Percentiles rank a stretch among this genome's conserved stretches.
Conservation (phyloP, 805 yeast species). For the Candida pseudoglaebosa region DNA sequence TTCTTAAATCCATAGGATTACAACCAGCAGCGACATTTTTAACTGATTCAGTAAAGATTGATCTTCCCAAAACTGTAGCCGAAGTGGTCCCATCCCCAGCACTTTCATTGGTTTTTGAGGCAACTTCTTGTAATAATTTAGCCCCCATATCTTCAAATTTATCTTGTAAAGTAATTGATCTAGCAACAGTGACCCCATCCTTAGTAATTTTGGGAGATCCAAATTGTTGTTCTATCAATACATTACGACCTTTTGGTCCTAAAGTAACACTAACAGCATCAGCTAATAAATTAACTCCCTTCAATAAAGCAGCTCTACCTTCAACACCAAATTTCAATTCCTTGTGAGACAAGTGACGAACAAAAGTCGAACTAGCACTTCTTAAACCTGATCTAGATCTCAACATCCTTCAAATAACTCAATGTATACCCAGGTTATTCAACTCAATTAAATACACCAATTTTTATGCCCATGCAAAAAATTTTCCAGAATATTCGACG, state of each 20-base stretch:
- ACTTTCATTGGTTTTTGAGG: conserved; percentile 92
- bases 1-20: conserved; percentile 97
- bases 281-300: conserved; percentile 92
- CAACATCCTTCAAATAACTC: conserved; percentile 31
- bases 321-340: conserved; percentile 96
- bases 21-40: conserved; percentile 98
- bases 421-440: not conserved
- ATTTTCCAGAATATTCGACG: conserved; percentile 12
- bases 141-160: conserved; percentile 97
- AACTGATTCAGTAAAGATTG: conserved; percentile 91
- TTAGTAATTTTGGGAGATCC: conserved; percentile 98
- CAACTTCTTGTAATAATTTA: conserved; percentile 91
- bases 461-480: conserved; percentile 1
- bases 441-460: not conserved
- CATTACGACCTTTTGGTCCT: conserved; percentile 98
- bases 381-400: conserved; percentile 43
- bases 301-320: conserved; percentile 90
- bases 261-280: conserved; percentile 95
- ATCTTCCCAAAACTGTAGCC: conserved; percentile 93
- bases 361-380: conserved; percentile 36
- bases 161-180: conserved; percentile 75
- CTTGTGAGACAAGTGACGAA: conserved; percentile 67
- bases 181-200: conserved; percentile 98
- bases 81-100: conserved; percentile 99
- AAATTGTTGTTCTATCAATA: conserved; percentile 90